A percentile compares a stretch with the other conserved stretches of the same genome.
phyloP scores from a whole-genome alignment of 441 rosid genomes.

The Brassica balearica region DNA sequence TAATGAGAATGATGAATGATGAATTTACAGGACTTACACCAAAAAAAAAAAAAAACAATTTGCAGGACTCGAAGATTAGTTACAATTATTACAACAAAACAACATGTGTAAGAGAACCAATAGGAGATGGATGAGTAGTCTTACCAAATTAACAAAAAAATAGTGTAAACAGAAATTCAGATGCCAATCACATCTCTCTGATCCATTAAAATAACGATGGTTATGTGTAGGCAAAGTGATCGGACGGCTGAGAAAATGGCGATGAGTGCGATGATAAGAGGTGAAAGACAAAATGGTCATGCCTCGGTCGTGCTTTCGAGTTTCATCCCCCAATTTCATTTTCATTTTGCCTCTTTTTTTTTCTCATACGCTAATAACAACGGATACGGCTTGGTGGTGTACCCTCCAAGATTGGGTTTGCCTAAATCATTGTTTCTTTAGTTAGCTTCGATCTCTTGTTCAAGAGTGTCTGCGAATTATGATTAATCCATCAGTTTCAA shows the following conservation, averaged over 20 bases:
- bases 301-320: conserved; percentile 9
- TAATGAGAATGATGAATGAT: not conserved
- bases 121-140: not conserved
- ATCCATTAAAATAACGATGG: not conserved
- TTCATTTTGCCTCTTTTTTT: not conserved
- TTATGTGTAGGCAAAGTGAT: not conserved
- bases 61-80: not conserved
- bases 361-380: conserved; percentile 17
- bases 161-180: conserved; percentile 1
- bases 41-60: too few species aligned
- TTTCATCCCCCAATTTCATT: not conserved
- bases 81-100: not conserved
- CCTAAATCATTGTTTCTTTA: too few species aligned
- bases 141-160: conserved; percentile 3
- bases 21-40: not conserved
- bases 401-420: too few species aligned
- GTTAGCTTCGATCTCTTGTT: too few species aligned
- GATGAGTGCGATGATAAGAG: conserved; percentile 6
- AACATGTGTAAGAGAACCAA: not conserved
- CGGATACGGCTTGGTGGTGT: not conserved
- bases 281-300: conserved; percentile 14
- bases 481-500: too few species aligned
- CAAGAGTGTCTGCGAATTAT: too few species aligned
- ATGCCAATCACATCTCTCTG: conserved; percentile 9
- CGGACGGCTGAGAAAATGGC: not conserved